These are phyloP conservation scores for Westerdykella ornata DNA, from an alignment of 2,329 filamentous ascomycete genomes.

Conservation along the genomic window DNA sequence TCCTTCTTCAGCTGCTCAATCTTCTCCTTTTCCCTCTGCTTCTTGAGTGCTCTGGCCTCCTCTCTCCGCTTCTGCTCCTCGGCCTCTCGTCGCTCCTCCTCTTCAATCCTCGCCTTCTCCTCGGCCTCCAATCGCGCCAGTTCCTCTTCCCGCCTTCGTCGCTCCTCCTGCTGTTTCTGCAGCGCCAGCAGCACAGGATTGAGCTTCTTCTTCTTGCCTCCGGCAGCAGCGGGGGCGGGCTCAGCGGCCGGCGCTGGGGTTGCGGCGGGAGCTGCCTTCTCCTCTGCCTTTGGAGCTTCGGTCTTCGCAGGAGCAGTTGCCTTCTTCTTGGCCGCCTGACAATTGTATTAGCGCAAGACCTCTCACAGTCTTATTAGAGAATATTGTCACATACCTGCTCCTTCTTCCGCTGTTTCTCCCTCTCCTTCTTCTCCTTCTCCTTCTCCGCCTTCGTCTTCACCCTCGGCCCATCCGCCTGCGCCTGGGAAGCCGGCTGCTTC, in stretches of 20 bases:
- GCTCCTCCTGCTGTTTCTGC: conserved; percentile 76
- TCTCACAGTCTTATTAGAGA: background rate
- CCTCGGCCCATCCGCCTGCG: conserved; percentile 38
- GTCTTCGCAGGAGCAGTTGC: conserved; percentile 46
- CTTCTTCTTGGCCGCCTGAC: conserved; percentile 51
- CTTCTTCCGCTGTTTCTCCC: conserved; percentile 97
- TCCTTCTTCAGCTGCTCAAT: conserved; percentile 83
- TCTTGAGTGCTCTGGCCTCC: conserved; percentile 69
- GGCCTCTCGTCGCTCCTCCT: conserved; percentile 56
- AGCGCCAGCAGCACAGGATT: conserved; percentile 64
- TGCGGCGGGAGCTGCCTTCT: conserved; percentile 28
- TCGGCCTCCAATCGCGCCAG: conserved; percentile 53
- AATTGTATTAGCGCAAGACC: background rate
- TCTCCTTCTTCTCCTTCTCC: conserved; percentile 95
- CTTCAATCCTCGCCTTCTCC: conserved; percentile 58
- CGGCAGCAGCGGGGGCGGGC: conserved; percentile 32
- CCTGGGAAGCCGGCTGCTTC: conserved; percentile 34
- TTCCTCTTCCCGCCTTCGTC: conserved; percentile 61
- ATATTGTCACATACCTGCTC: conserved; percentile 63
- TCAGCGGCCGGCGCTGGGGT: conserved; percentile 27
- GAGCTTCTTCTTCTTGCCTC: conserved; percentile 84
- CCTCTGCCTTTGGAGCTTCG: conserved; percentile 40
- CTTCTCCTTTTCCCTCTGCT: conserved; percentile 79
- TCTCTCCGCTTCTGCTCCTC: conserved; percentile 65
- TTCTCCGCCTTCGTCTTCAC: conserved; percentile 97